A percentile compares a stretch with the other conserved stretches of the same genome.
These are phyloP conservation scores for Prunus mume DNA, from an alignment of 306 rosid species.

Conservation along the genomic window DNA sequence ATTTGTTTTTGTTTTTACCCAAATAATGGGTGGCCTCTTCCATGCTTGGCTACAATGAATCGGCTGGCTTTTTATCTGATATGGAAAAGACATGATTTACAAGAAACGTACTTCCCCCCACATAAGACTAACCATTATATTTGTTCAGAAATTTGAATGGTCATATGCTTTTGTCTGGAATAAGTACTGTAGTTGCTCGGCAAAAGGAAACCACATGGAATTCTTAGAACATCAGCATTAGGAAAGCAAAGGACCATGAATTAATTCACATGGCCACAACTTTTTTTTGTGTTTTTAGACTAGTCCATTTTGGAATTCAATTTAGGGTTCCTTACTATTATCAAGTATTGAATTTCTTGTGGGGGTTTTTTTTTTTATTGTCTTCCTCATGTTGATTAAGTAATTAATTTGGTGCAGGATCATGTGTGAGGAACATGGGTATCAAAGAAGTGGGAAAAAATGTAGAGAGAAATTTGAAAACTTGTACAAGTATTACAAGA, in stretches of 20 bases:
- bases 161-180: conserved; percentile 24
- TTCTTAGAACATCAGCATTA: conserved; percentile 18
- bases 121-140: background rate
- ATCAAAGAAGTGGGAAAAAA: conserved; percentile 97
- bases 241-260: conserved; percentile 2
- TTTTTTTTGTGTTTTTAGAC: background rate
- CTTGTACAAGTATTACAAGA: conserved; percentile 94
- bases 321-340: conserved; percentile 41
- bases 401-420: conserved; percentile 45
- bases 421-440: conserved; percentile 86
- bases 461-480: conserved; percentile 97
- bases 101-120: conserved; percentile 27
- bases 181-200: background rate
- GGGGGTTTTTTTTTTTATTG: background rate
- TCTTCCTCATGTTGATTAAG: background rate
- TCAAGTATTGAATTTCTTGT: background rate
- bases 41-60: conserved; percentile 21
- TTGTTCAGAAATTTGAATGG: conserved; percentile 29
- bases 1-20: background rate
- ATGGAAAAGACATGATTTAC: conserved; percentile 23
- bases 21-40: conserved; percentile 31
- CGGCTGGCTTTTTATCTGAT: conserved; percentile 20
- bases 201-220: conserved; percentile 25
- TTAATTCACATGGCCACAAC: conserved; percentile 1
- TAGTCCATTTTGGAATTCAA: conserved; percentile 1